Evolutionary conservation across 495 filamentous ascomycete species (phyloP), one percentile per base, ranked within the genome.

Genomic region (Astrocystis sublimbata): DNA sequence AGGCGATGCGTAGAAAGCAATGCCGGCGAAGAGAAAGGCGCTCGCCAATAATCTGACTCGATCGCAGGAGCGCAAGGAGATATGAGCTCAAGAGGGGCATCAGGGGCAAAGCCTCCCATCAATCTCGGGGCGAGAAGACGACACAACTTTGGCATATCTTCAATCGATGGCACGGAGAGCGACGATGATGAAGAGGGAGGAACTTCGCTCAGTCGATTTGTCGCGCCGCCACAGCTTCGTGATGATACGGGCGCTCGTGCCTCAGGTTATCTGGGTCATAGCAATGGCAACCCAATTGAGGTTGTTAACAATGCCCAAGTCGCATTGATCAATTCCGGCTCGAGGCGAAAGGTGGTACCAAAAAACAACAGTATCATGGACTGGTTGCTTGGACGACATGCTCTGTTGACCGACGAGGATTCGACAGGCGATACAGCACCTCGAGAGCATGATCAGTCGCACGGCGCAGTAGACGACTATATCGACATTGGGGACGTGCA

Each of bases 401-500:
- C 24, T 12, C 9, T 17, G 1, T 15, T 9, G 24, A n/a, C 24
- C 38, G 5, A 5, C 13, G 9, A 57, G 23, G 21, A 45, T 28
- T 45, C 36, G 4, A 17, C 38, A 9, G 5, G 3, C 33, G 33
- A 7, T 5, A 4, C 30, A 53, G 15, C 6, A 26, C 7, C 19
- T 26, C 30, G n/a, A 38, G 31, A 9, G 12, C 38, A 8, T 33
- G 40, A 62, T 6, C 43, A 35, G 10, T 6, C 33, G 17, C 33
- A 36, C 17, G 8, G 19, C 1, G n/a, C 59, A 50, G 58, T 52
- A 23, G 66, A 68, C 2, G 66, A 68, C 10, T 65, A 55, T 35
- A 6, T 66, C 51, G 68, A 68, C 6, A 71, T 71, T 13, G 59
- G 66, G n/a, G 68, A 71, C n/a, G 64, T 71, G 12, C 58, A 65